A percentile compares a stretch with the other conserved stretches of the same genome.
Evolutionary conservation across 129 eudicot genomes (phyloP).

Genomic region (Centaurea solstitialis): DNA sequence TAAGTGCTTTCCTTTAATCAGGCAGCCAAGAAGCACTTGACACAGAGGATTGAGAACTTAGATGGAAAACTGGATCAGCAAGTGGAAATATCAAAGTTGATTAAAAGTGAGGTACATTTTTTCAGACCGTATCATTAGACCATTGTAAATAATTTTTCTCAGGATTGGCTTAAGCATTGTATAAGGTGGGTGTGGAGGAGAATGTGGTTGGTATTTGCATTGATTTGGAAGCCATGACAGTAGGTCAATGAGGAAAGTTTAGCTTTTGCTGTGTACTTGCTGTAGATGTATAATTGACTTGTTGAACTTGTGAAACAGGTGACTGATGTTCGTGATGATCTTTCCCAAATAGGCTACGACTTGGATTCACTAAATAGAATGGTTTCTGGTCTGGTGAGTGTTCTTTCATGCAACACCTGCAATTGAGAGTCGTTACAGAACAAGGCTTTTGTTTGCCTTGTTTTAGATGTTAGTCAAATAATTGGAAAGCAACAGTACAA

Average conservation of each 20-base stretch:
- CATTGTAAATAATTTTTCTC: background rate
- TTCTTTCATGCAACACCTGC: background rate
- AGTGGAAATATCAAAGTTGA: conserved; percentile 69
- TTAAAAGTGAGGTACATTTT: conserved; percentile 59
- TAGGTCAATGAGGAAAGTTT: background rate
- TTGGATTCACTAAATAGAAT: conserved; percentile 56
- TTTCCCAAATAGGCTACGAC: conserved; percentile 65
- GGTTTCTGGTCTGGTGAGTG: conserved; percentile 86
- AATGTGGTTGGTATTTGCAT: background rate
- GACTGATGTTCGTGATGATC: conserved; percentile 63
- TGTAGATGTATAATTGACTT: background rate
- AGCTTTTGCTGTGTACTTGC: background rate
- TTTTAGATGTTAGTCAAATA: background rate
- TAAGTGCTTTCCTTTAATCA: conserved; percentile 26
- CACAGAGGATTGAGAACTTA: conserved; percentile 86
- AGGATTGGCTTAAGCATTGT: background rate
- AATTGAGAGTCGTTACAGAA: background rate
- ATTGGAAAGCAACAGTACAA: background rate
- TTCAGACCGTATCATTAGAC: background rate
- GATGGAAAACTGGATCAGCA: conserved; percentile 85
- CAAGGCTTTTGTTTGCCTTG: background rate
- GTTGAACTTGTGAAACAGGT: conserved; percentile 58
- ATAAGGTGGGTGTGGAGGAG: background rate
- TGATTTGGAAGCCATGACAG: background rate
- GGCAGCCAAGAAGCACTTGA: conserved; percentile 88